A percentile compares a stretch with the other conserved stretches of the same genome.
These are phyloP conservation scores for Letharia columbiana DNA, from an alignment of 495 filamentous ascomycete species.

Conservation along the genomic window DNA sequence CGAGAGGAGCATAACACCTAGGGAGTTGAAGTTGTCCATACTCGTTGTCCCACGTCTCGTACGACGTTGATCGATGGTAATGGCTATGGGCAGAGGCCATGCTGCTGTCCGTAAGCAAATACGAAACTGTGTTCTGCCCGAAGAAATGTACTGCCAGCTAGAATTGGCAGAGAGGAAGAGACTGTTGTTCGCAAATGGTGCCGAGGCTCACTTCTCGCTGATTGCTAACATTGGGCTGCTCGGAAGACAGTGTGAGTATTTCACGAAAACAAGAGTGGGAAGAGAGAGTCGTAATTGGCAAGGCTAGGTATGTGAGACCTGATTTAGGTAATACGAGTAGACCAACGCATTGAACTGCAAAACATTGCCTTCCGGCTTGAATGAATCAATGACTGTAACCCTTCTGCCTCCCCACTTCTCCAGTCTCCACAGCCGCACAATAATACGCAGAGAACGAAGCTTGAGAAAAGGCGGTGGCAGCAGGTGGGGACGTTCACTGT, in stretches of 20 bases:
- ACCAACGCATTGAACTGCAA: not conserved
- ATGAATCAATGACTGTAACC: not conserved
- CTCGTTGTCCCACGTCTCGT: not conserved
- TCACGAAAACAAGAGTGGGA: not conserved
- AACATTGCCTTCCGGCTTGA: not conserved
- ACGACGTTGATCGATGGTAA: not conserved
- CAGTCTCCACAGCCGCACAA: slow-evolving; percentile 2
- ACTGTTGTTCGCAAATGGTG: not conserved
- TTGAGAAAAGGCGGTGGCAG: slow-evolving; percentile 7
- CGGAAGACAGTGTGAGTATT: not conserved
- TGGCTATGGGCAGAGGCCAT: not conserved
- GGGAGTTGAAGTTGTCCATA: not conserved
- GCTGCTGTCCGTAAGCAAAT: not conserved
- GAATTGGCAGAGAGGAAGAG: not conserved
- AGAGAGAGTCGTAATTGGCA: slow-evolving; percentile 5
- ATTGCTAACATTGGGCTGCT: not conserved
- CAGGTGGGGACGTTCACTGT: not conserved
- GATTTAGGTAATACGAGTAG: not conserved
- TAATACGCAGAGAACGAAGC: not conserved
- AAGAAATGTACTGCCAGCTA: not conserved
- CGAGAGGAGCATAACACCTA: not conserved
- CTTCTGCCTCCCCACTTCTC: not conserved
- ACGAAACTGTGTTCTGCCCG: not conserved
- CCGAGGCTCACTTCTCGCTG: not conserved
- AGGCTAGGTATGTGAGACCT: not conserved